These are phyloP conservation scores for Gossypium ekmanianum DNA, from an alignment of 345 rosid species.

Conservation along the genomic window DNA sequence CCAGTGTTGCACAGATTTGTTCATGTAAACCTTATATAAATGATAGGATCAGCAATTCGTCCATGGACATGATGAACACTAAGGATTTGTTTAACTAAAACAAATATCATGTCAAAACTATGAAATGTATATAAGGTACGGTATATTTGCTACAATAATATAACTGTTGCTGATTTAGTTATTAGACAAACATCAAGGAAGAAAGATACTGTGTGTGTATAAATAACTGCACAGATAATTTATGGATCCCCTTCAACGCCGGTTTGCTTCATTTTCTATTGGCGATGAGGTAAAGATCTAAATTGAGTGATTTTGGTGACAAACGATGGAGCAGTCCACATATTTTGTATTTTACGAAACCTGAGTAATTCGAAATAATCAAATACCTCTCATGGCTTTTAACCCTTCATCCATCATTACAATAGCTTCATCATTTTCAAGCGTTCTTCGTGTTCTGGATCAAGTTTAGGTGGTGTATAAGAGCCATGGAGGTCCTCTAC, in stretches of 20 bases:
- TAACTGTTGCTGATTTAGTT: neutral
- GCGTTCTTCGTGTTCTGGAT: slow-evolving; percentile 69
- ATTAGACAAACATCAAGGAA: neutral
- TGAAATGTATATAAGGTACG: neutral
- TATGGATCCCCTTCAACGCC: neutral
- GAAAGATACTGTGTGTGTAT: neutral
- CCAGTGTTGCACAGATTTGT: too few species aligned
- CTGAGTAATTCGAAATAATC: neutral
- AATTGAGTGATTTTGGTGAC: neutral
- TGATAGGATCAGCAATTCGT: too few species aligned
- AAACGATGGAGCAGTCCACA: too few species aligned
- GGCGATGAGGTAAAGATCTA: neutral
- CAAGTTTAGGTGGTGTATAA: slow-evolving; percentile 77
- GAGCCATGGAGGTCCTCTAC: slow-evolving; percentile 91
- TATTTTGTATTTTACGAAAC: neutral
- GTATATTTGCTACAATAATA: neutral
- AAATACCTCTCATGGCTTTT: neutral
- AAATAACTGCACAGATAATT: neutral
- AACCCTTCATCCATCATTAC: slow-evolving; percentile 24
- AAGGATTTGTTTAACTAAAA: neutral
- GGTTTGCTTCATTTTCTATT: neutral
- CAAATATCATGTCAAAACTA: too few species aligned
- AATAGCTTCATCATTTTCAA: slow-evolving; percentile 77
- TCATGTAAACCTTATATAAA: too few species aligned
- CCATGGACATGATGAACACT: too few species aligned